These are phyloP conservation scores for Hypoxylon sp. DNA, from an alignment of 2,329 filamentous ascomycete genomes.

Conservation along the genomic window DNA sequence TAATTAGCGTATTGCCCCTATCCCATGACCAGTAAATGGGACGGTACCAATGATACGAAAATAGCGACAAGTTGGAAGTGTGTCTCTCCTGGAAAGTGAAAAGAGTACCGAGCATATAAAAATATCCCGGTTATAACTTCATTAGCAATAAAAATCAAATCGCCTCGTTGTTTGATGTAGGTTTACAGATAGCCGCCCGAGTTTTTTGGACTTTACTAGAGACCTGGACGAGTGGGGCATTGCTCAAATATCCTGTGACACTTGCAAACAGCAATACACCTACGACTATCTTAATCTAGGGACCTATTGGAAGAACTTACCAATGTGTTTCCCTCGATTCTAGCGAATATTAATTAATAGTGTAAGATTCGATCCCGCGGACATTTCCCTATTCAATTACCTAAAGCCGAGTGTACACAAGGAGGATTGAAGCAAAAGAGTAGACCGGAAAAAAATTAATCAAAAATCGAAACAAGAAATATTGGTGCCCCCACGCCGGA, in stretches of 20 bases:
- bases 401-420: not conserved
- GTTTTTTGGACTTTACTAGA: no score
- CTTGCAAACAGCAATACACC: no score
- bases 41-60: slow-evolving; percentile 24
- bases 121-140: no score
- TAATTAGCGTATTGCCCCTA: slow-evolving; percentile 39
- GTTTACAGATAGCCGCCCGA: no score
- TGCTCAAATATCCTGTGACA: no score
- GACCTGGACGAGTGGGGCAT: no score
- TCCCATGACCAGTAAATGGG: slow-evolving; percentile 35
- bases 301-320: no score
- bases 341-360: no score
- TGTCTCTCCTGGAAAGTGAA: not conserved
- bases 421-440: not conserved
- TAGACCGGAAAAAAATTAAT: not conserved
- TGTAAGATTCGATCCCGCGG: not conserved
- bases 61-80: slow-evolving; percentile 42
- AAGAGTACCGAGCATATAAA: not conserved
- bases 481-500: slow-evolving; percentile 40
- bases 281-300: no score
- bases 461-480: not conserved
- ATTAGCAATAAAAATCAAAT: no score
- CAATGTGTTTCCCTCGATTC: no score
- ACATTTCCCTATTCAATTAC: not conserved
- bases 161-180: no score